These are phyloP conservation scores for Drosera capensis DNA, from an alignment of 148 eudicot species.

Conservation along the genomic window DNA sequence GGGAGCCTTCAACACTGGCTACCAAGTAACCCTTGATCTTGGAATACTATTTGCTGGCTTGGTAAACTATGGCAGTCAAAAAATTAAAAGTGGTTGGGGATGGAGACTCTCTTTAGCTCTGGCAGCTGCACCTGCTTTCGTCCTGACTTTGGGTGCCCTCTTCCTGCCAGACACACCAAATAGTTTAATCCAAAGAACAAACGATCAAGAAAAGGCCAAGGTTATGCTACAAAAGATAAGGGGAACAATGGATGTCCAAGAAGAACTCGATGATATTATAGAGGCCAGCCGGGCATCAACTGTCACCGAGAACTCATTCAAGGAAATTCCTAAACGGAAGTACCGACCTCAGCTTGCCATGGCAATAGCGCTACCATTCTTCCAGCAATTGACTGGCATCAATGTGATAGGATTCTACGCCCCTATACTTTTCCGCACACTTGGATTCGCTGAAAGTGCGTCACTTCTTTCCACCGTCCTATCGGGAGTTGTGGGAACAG, in stretches of 20 bases:
- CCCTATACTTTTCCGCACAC: constrained; percentile 25
- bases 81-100: constrained; percentile 34
- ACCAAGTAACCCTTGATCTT: constrained; percentile 29
- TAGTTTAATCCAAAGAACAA: constrained; percentile 34
- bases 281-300: constrained; percentile 13
- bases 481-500: constrained; percentile 9
- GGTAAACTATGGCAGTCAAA: constrained; percentile 23
- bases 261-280: constrained; percentile 18
- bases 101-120: constrained; percentile 44
- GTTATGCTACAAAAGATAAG: constrained; percentile 24
- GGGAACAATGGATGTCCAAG: constrained; percentile 24
- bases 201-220: constrained; percentile 11
- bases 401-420: constrained; percentile 27
- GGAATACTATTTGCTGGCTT: constrained; percentile 26
- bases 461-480: constrained; percentile 18
- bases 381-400: constrained; percentile 31
- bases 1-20: constrained; percentile 54
- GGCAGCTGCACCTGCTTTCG: constrained; percentile 31
- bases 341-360: constrained; percentile 29
- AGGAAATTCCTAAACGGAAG: constrained; percentile 7
- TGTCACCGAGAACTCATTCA: constrained; percentile 12
- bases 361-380: constrained; percentile 26
- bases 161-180: constrained; percentile 58
- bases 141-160: constrained; percentile 31
- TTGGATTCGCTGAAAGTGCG: constrained; percentile 22